phyloP scores from a whole-genome alignment of 805 yeast genomes.

The Hagleromyces aurorensis region DNA sequence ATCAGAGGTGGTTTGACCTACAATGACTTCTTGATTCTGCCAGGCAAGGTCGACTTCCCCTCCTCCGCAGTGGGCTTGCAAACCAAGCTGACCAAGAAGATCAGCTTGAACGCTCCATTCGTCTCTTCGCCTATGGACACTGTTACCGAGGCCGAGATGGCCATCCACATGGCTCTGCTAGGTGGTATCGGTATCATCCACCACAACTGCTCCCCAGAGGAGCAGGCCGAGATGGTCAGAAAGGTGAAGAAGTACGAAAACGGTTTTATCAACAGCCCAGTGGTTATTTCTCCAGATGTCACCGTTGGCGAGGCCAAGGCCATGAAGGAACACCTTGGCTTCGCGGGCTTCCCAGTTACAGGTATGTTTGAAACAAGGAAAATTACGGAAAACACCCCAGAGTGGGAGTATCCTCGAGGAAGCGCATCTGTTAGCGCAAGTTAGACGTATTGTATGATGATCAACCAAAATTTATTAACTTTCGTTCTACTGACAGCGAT shows the following conservation, averaged over 20 bases:
- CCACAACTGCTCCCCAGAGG: slow-evolving; percentile 94
- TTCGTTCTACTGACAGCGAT: slow-evolving; percentile 99
- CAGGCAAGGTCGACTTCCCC: slow-evolving; percentile 90
- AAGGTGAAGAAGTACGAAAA: slow-evolving; percentile 96
- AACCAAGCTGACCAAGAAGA: slow-evolving; percentile 83
- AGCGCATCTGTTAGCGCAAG: slow-evolving; percentile 5
- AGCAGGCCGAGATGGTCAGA: slow-evolving; percentile 97
- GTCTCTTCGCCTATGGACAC: slow-evolving; percentile 99
- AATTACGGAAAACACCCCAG: slow-evolving; percentile 1
- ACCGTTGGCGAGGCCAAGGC: slow-evolving; percentile 76
- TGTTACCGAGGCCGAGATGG: slow-evolving; percentile 96
- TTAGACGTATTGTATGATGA: slow-evolving; percentile 41
- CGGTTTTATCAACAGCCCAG: slow-evolving; percentile 93
- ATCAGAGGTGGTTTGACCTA: slow-evolving; percentile 94
- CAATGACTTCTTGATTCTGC: slow-evolving; percentile 90
- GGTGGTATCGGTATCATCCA: slow-evolving; percentile 99
- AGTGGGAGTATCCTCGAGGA: slow-evolving; percentile 3
- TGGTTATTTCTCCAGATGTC: slow-evolving; percentile 66
- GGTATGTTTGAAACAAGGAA: slow-evolving; percentile 58
- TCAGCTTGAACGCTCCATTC: slow-evolving; percentile 86
- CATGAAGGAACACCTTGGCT: slow-evolving; percentile 69
- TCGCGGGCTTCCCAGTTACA: slow-evolving; percentile 98
- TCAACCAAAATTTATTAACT: slow-evolving; percentile 57
- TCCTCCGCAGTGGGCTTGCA: slow-evolving; percentile 71
- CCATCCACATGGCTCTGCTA: slow-evolving; percentile 93